phyloP scores from a whole-genome alignment of 331 rosid genomes.

The Dryas integrifolia region DNA sequence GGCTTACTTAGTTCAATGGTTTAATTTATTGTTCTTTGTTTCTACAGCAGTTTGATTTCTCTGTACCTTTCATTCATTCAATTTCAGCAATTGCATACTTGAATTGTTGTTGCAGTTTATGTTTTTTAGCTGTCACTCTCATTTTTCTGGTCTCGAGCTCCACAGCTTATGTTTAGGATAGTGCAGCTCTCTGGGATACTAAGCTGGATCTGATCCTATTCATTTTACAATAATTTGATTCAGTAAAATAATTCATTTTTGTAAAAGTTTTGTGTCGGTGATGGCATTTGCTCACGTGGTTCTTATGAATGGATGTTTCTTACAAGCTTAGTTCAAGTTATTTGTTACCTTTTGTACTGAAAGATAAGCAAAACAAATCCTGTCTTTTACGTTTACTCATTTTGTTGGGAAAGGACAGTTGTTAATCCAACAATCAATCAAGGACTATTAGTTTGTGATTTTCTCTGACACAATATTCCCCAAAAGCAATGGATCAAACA shows the following conservation, averaged over 20 bases:
- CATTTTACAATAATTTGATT: neutral
- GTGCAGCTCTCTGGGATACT: conserved; percentile 1
- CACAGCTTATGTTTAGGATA: neutral
- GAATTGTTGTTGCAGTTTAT: neutral
- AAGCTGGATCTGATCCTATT: conserved; percentile 5
- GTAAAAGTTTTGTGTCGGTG: conserved; percentile 3
- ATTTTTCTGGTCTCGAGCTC: neutral
- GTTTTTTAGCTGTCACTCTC: neutral
- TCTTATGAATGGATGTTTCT: neutral
- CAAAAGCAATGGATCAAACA: neutral
- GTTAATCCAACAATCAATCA: neutral
- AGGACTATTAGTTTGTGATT: no score
- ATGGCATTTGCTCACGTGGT: conserved; percentile 8
- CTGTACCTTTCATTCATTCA: conserved; percentile 32
- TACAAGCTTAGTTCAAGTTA: neutral
- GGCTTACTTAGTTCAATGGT: conserved; percentile 19
- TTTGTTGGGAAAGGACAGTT: no score
- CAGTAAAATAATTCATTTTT: neutral
- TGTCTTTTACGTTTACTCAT: no score
- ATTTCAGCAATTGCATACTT: conserved; percentile 18
- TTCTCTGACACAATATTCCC: no score
- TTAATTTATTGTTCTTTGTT: conserved; percentile 24
- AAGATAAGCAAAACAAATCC: neutral
- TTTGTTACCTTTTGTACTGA: neutral
- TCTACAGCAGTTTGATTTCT: conserved; percentile 13